Percentiles rank a stretch among this genome's conserved stretches.
phyloP scores from a whole-genome alignment of 2,329 filamentous ascomycete genomes.

The Ophiocordyceps camponoti-leonardi region DNA sequence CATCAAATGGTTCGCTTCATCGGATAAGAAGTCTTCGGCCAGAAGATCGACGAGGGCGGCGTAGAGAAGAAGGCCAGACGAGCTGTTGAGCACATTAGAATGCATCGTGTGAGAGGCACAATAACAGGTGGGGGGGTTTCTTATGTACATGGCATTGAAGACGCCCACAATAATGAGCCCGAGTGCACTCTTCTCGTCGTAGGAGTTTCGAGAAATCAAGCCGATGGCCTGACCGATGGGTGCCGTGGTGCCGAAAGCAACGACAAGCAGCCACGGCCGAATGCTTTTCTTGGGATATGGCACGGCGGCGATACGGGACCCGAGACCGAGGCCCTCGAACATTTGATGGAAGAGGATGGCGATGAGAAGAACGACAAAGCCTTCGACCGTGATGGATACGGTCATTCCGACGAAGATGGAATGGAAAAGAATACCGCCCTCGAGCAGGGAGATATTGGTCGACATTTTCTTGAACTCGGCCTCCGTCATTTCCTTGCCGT shows the following conservation, averaged over 20 bases:
- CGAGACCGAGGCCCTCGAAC: constrained; percentile 52
- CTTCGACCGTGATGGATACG: constrained; percentile 48
- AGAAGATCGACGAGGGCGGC: constrained; percentile 46
- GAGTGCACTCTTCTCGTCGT: constrained; percentile 45
- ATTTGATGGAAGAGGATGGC: constrained; percentile 59
- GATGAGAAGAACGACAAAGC: constrained; percentile 48
- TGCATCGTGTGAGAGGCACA: not conserved
- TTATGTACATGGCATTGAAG: constrained; percentile 49
- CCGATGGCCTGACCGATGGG: constrained; percentile 50
- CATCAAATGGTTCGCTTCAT: constrained; percentile 32
- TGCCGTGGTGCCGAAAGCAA: constrained; percentile 46
- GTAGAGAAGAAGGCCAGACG: constrained; percentile 43
- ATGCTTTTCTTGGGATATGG: constrained; percentile 37
- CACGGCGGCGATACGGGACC: constrained; percentile 52
- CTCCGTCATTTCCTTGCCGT: constrained; percentile 26
- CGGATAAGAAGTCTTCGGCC: constrained; percentile 47
- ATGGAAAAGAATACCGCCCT: constrained; percentile 66
- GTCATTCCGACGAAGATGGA: constrained; percentile 63
- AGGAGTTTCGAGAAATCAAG: constrained; percentile 34
- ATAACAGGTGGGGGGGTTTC: constrained; percentile 2
- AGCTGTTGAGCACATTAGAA: constrained; percentile 17
- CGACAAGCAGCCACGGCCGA: constrained; percentile 42
- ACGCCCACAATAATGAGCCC: constrained; percentile 46
- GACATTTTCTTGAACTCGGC: constrained; percentile 41
- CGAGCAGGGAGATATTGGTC: constrained; percentile 57